phyloP scores from a whole-genome alignment of 148 eudicot species.

The Talinum fruticosum region DNA sequence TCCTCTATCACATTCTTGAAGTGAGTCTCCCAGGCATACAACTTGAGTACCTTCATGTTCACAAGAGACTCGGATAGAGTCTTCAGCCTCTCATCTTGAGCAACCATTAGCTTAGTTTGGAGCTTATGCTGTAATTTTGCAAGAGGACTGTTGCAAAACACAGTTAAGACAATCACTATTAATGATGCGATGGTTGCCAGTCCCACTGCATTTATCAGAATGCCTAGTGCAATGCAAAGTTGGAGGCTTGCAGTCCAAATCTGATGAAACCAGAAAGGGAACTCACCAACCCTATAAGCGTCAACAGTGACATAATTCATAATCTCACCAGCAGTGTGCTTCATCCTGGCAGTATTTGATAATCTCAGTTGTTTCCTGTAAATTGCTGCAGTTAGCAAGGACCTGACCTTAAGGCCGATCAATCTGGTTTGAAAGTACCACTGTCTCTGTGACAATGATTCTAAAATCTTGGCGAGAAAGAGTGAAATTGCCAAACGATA shows the following conservation, averaged over 20 bases:
- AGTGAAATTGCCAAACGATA: slow-evolving; percentile 57
- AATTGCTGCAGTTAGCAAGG: slow-evolving; percentile 74
- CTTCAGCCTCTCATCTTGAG: slow-evolving; percentile 70
- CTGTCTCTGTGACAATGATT: slow-evolving; percentile 75
- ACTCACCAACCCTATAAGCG: slow-evolving; percentile 84
- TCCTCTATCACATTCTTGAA: slow-evolving; percentile 59
- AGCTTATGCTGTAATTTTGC: slow-evolving; percentile 66
- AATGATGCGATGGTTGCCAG: slow-evolving; percentile 64
- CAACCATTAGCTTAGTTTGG: slow-evolving; percentile 65
- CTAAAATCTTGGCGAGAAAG: slow-evolving; percentile 54
- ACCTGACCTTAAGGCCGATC: slow-evolving; percentile 65
- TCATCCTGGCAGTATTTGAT: slow-evolving; percentile 64
- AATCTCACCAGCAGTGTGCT: slow-evolving; percentile 81
- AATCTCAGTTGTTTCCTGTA: slow-evolving; percentile 67
- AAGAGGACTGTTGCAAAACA: slow-evolving; percentile 63
- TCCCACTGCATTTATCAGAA: slow-evolving; percentile 59
- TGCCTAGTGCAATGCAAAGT: slow-evolving; percentile 61
- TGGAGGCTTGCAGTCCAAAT: slow-evolving; percentile 75
- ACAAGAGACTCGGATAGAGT: slow-evolving; percentile 63
- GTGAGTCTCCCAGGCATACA: slow-evolving; percentile 92
- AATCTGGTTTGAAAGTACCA: slow-evolving; percentile 69
- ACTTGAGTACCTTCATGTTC: slow-evolving; percentile 73
- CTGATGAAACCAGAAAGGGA: slow-evolving; percentile 85
- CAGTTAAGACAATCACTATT: slow-evolving; percentile 52
- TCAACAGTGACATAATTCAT: slow-evolving; percentile 84